These are phyloP conservation scores for Chrysanthemum lavandulifolium DNA, from an alignment of 129 eudicot species.

Conservation along the genomic window DNA sequence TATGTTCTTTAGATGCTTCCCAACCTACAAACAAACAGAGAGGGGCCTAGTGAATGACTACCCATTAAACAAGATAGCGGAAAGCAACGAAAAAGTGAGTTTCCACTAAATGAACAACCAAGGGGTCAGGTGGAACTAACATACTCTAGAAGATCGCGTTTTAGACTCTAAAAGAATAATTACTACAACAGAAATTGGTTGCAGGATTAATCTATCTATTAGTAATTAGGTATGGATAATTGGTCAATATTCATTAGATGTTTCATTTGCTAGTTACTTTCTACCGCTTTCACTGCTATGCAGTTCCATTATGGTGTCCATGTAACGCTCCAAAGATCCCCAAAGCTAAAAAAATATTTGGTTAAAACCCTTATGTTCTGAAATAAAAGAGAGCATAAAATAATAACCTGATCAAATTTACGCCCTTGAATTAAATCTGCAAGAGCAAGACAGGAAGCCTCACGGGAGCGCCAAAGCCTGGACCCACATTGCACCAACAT, in stretches of 20 bases:
- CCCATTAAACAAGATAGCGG: not conserved
- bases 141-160: not conserved
- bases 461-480: constrained; percentile 98
- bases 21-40: constrained; percentile 44
- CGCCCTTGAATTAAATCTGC: constrained; percentile 94
- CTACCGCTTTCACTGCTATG: constrained; percentile 11
- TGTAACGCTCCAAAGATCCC: constrained; percentile 15
- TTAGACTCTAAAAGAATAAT: not conserved
- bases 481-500: constrained; percentile 87
- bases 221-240: not conserved
- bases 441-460: constrained; percentile 96
- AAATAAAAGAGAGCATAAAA: constrained; percentile 1
- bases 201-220: not conserved
- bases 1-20: constrained; percentile 69
- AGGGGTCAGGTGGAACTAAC: not conserved
- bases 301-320: constrained; percentile 20
- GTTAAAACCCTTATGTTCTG: constrained; percentile 1
- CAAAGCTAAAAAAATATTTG: not conserved
- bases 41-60: not conserved
- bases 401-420: constrained; percentile 73
- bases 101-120: not conserved
- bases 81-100: not conserved
- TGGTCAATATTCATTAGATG: not conserved
- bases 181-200: not conserved
- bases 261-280: not conserved